Conservation (phyloP, 257 asterid species). For the Scutellaria barbata region DNA sequence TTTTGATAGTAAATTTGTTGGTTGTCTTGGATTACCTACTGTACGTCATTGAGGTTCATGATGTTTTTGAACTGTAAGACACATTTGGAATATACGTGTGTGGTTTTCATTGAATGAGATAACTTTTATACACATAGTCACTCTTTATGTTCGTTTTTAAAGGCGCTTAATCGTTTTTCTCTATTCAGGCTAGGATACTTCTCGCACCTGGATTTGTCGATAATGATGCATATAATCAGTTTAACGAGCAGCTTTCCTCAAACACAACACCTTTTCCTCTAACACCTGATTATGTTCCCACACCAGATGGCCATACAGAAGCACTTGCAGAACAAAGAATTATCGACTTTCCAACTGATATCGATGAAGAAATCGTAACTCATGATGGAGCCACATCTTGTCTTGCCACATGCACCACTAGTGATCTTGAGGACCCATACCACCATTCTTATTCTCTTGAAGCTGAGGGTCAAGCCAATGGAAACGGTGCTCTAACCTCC, state of each 20-base stretch:
- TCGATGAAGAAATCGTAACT: conserved; percentile 64
- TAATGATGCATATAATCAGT: conserved; percentile 45
- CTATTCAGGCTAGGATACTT: conserved; percentile 87
- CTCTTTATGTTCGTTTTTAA: conserved; percentile 1
- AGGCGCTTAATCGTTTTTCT: conserved; percentile 22
- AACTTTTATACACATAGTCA: neutral
- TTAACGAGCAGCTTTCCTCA: conserved; percentile 43
- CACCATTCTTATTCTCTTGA: conserved; percentile 57
- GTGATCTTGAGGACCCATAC: conserved; percentile 76
- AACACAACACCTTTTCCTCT: conserved; percentile 37
- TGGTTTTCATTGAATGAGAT: too few relatives aligned
- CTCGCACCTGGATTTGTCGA: conserved; percentile 62
- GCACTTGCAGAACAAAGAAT: conserved; percentile 37
- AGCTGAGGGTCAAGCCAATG: conserved; percentile 57
- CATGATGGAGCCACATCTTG: conserved; percentile 80
- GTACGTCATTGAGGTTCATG: neutral
- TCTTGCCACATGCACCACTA: conserved; percentile 80
- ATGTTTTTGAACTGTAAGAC: neutral
- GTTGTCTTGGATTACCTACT: neutral
- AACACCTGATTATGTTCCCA: conserved; percentile 41
- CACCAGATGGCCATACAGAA: conserved; percentile 39
- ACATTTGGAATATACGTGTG: neutral
- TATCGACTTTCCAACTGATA: conserved; percentile 44
- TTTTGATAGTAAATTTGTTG: neutral
- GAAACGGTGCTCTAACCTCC: conserved; percentile 77